phyloP scores from a whole-genome alignment of 148 eudicot species.

The Chenopodium suecicum region DNA sequence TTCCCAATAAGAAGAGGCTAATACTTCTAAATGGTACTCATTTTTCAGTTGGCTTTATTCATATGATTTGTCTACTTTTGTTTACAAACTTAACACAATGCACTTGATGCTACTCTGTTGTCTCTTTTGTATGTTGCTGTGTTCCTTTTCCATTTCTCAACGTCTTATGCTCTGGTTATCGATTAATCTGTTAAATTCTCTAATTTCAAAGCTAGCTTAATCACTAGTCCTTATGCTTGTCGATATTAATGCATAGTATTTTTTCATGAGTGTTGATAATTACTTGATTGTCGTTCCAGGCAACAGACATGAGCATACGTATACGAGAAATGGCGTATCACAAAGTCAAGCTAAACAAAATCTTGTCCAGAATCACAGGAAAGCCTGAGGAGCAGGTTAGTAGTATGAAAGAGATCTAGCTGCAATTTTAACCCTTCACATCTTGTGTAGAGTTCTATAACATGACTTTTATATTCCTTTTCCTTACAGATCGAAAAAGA shows the following conservation, averaged over 20 bases:
- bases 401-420: slow-evolving; percentile 1
- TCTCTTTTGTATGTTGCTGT: too few species aligned
- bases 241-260: background rate
- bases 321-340: slow-evolving; percentile 77
- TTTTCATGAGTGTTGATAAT: background rate
- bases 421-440: background rate
- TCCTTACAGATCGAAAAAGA: slow-evolving; percentile 63
- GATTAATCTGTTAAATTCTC: background rate
- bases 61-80: background rate
- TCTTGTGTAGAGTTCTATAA: background rate
- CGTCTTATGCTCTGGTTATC: background rate
- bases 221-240: background rate
- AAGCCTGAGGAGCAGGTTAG: slow-evolving; percentile 76
- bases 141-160: background rate
- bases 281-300: slow-evolving; percentile 42
- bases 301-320: slow-evolving; percentile 66
- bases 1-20: background rate
- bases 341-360: slow-evolving; percentile 74
- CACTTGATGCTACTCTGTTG: background rate
- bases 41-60: background rate
- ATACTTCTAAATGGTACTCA: background rate
- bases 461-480: background rate
- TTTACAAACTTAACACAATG: background rate
- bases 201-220: background rate
- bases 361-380: slow-evolving; percentile 80